A percentile compares a stretch with the other conserved stretches of the same genome.
Conservation (phyloP, 73 alveolate genomes). For the Stentor coeruleus region DNA sequence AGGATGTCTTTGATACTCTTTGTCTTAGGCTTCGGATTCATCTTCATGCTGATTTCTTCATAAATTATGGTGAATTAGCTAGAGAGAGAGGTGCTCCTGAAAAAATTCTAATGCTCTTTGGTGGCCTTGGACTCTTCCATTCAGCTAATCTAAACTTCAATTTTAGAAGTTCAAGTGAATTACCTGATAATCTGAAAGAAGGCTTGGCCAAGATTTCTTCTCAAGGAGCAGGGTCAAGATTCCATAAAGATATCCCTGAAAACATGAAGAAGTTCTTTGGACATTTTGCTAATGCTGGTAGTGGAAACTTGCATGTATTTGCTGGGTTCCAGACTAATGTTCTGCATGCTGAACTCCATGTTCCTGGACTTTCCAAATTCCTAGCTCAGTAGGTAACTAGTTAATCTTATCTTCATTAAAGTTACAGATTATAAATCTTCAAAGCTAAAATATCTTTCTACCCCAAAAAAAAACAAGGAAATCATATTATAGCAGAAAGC, state of each 20-base stretch:
- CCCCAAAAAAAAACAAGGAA: too few species aligned
- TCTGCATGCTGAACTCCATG: neutral
- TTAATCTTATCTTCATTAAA: too few species aligned
- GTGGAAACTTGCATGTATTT: neutral
- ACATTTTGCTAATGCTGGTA: neutral
- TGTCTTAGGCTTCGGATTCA: neutral
- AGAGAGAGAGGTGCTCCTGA: neutral
- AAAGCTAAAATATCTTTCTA: too few species aligned
- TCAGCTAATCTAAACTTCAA: neutral
- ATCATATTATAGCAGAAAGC: too few species aligned
- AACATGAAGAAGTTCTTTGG: neutral
- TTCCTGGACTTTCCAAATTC: neutral
- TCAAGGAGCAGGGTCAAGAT: neutral
- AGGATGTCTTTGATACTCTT: neutral
- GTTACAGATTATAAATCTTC: too few species aligned
- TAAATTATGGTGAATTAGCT: neutral
- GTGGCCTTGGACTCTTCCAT: neutral
- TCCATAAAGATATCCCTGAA: neutral
- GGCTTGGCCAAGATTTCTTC: too few species aligned
- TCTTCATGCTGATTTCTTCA: neutral
- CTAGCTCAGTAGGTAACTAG: neutral
- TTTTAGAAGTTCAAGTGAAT: neutral
- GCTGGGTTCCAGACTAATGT: neutral
- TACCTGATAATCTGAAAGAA: neutral
- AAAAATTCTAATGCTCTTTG: neutral